Evolutionary conservation across 2,329 filamentous ascomycete species (phyloP), one percentile per base, ranked within the genome.

Genomic region (Microdochium bolleyi): DNA sequence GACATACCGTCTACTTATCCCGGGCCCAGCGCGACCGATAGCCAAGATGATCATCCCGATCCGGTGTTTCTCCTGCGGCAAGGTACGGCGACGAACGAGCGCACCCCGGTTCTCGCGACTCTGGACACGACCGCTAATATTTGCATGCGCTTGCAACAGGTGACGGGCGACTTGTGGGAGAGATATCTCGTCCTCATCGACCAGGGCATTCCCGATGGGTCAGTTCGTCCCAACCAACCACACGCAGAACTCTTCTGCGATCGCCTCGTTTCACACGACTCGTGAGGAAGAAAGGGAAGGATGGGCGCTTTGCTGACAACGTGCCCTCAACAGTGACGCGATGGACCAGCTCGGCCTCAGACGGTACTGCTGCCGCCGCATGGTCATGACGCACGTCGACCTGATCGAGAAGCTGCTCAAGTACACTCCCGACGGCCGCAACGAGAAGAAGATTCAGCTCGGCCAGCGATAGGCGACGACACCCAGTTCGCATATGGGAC

Each of bases 311-410:
- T 53, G 34, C 16, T 53, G n/a, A 30, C 41, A 9, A 48, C 24
- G 5, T 48, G 34, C 11, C n/a, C 9, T 0, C 9, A 52, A 65
- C 61, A 96, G 94, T 66, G 91, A 96, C 69, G 94, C 92, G 44
- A 95, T 99, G 87, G 92, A 97, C 71, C 82, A 91, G 67, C 84
- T 99, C 51, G 91, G 91, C 53, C 87, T 95, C 66, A 92, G 90
- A 73, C 84, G 94, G 62, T 99, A 99, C 78, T 99, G 94, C 82
- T 99, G 94, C 77, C 89, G 94, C 62, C 88, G 94, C 66, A 99
- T 99, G 94, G 85, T 99, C 71, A 96, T 99, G 88, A 99, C 94
- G 55, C 94, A 99, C 73, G 94, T 99, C 64, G 94, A 99, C 70
- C 79, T 99, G 57, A 96, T 99, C 63, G 94, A 99, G 79, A 99